Evolutionary conservation across 176 grass and related monocot species (phyloP), one percentile per base, ranked within the genome.

Genomic region (Phoenix roebelenii): DNA sequence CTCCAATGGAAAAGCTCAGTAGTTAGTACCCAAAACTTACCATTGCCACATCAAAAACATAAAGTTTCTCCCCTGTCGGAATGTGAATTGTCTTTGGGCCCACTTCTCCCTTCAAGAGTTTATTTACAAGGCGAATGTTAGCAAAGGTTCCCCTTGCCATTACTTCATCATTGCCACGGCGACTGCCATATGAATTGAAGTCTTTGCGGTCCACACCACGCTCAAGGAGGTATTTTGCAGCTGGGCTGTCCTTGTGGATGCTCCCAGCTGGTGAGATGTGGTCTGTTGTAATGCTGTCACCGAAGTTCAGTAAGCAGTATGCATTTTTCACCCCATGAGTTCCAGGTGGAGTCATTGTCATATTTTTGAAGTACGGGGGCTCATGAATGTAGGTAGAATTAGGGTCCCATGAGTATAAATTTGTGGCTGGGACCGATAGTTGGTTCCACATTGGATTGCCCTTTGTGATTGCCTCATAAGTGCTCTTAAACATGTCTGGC

Each of bases 121-220:
- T 44, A 44, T 44, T 44, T 44, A 44, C 35, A 44, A 44, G 35
- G 35, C 35, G 35, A 44, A 44, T 44, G 9, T 44, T 44, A 44
- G 35, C 35, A 44, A 44, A 44, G 6, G 35, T 44, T 44, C 35
- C 35, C 10, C 35, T 44, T 14, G 35, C 35, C 35, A 44, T 57
- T 25, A 58, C 18, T 74, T 53, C 18, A 39, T 80, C 22, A 15
- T 77, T 20, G 49, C 59, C 74, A 16, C 58, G 59, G 16, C 61
- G 66, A 64, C 79, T 87, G 16, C 84, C 84, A 76, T 87, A 87
- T 12, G 84, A 87, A 57, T 87, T 82, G 60, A 87, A 82, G 55
- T 82, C 66, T 57, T 49, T 76, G 18, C 50, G 74, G 0, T 75
- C 63, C 35, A 87, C 61, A 16, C 71, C 66, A 50, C 54, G 65